Conservation (phyloP, 768 basidiomycete genomes). For the Boletus sp. region DNA sequence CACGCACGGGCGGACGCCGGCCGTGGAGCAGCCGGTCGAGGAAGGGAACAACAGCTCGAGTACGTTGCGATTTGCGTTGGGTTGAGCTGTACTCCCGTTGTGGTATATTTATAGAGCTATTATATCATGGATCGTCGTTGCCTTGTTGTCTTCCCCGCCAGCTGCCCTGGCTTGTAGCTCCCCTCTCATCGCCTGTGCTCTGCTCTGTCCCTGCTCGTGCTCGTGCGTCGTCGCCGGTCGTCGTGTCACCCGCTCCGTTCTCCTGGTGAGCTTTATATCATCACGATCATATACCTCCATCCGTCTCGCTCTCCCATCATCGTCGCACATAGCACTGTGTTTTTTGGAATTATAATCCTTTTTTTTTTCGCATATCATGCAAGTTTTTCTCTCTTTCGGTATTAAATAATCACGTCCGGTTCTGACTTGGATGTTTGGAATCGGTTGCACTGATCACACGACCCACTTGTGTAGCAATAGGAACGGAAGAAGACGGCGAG, state of each 20-base stretch:
- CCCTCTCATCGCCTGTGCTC: background rate
- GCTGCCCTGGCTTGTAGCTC: too few species aligned
- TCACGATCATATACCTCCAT: background rate
- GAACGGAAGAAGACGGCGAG: slow-evolving; percentile 2
- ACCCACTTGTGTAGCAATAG: slow-evolving; percentile 17
- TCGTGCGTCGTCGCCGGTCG: slow-evolving; percentile 7
- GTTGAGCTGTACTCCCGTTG: slow-evolving; percentile 10
- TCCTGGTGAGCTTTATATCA: slow-evolving; percentile 15
- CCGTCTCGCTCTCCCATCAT: background rate
- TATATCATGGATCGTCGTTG: slow-evolving; percentile 12
- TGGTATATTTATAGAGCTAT: slow-evolving; percentile 28
- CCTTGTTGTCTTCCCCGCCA: background rate
- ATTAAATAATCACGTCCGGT: slow-evolving; percentile 2
- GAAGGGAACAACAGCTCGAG: slow-evolving; percentile 28
- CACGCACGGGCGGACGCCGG: background rate
- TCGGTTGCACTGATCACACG: background rate
- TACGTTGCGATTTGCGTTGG: slow-evolving; percentile 32
- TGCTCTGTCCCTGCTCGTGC: background rate
- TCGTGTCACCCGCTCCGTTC: background rate
- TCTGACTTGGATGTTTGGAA: slow-evolving; percentile 1
- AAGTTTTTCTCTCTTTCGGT: background rate
- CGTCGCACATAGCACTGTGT: background rate
- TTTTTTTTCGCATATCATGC: background rate
- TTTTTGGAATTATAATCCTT: slow-evolving; percentile 9
- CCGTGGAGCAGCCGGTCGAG: slow-evolving; percentile 17